phyloP scores from a whole-genome alignment of 78 protist genomes.

The Emiliania huxleyi region DNA sequence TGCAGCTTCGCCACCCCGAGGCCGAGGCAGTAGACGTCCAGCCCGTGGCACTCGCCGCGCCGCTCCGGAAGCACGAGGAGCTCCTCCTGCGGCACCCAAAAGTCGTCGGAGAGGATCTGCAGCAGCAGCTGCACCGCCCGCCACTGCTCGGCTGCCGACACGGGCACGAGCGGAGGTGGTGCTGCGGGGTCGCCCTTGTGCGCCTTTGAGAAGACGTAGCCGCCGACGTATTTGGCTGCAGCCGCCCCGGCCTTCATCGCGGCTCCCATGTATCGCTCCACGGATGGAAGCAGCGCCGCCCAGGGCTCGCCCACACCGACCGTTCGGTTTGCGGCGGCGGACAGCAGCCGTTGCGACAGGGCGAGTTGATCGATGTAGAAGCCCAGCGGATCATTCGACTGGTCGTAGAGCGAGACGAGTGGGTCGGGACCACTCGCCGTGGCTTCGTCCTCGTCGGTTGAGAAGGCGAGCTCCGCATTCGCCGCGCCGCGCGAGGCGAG shows the following conservation, averaged over 20 bases:
- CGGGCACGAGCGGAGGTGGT: not conserved
- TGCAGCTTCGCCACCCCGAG: too few relatives aligned
- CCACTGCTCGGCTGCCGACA: not conserved
- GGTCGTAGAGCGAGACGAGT: not conserved
- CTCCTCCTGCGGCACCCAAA: not conserved
- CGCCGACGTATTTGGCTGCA: constrained; percentile 12
- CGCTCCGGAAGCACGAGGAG: not conserved
- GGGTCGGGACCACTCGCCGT: not conserved
- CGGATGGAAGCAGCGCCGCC: not conserved
- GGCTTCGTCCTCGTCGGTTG: constrained; percentile 18
- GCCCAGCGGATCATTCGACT: not conserved
- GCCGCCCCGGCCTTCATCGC: not conserved
- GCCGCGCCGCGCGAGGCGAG: not conserved
- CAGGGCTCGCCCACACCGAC: not conserved
- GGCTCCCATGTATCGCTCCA: not conserved
- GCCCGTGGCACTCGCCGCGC: not conserved
- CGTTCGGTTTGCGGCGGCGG: not conserved
- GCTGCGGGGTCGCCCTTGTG: not conserved
- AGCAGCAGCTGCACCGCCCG: not conserved
- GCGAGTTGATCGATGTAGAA: not conserved
- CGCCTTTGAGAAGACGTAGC: not conserved
- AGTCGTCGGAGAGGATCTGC: not conserved
- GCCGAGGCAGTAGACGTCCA: not conserved
- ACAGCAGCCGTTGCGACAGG: not conserved
- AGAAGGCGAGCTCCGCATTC: not conserved